phyloP scores from a whole-genome alignment of 805 yeast species.

The Lachancea quebecensis region DNA sequence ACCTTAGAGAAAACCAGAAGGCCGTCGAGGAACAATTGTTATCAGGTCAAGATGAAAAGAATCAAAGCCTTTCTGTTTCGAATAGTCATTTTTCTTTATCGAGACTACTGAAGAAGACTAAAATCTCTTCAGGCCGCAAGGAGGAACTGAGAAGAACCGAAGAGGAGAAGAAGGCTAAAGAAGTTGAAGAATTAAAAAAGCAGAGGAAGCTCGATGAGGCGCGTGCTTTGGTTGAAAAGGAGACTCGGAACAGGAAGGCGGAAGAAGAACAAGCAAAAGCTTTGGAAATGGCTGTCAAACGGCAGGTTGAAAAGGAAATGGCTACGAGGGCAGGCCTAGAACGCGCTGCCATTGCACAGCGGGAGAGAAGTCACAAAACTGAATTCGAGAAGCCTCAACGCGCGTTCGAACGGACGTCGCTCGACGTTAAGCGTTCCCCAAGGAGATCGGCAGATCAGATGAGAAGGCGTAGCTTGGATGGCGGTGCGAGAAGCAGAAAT shows the following conservation, averaged over 20 bases:
- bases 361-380: slow-evolving; percentile 10
- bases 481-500: slow-evolving; percentile 6
- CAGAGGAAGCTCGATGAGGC: slow-evolving; percentile 13
- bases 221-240: not conserved
- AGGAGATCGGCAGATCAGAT: slow-evolving; percentile 7
- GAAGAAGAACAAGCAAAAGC: slow-evolving; percentile 18
- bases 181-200: slow-evolving; percentile 20
- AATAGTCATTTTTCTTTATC: slow-evolving; percentile 6
- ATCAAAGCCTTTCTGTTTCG: not conserved
- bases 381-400: slow-evolving; percentile 2
- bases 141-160: slow-evolving; percentile 13
- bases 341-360: not conserved
- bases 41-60: slow-evolving; percentile 4
- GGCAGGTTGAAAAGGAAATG: slow-evolving; percentile 22
- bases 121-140: slow-evolving; percentile 4
- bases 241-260: not conserved
- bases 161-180: slow-evolving; percentile 17
- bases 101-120: slow-evolving; percentile 7
- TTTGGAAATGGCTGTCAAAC: slow-evolving; percentile 21
- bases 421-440: slow-evolving; percentile 6
- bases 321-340: slow-evolving; percentile 11
- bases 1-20: slow-evolving; percentile 15
- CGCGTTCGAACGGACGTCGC: slow-evolving; percentile 4
- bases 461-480: slow-evolving; percentile 14
- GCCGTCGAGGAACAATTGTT: slow-evolving; percentile 6